These are phyloP conservation scores for Setaria viridis DNA, from an alignment of 202 grass and related monocot species.

Conservation along the genomic window DNA sequence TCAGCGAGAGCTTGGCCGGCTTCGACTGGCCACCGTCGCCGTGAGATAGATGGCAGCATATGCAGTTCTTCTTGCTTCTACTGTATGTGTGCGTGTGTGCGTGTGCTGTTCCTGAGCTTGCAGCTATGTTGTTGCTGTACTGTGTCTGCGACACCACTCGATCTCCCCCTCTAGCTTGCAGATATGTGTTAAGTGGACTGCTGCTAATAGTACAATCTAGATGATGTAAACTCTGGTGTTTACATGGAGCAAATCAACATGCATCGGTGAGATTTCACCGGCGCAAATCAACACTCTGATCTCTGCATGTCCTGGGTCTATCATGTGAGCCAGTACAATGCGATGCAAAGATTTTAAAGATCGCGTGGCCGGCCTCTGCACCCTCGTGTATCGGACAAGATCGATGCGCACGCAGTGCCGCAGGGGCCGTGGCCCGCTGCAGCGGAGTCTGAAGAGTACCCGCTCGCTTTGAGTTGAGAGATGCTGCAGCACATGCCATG, in stretches of 20 bases:
- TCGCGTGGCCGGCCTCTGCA: constrained; percentile 12
- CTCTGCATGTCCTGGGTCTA: neutral
- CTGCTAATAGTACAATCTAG: constrained; percentile 22
- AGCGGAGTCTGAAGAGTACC: constrained; percentile 1
- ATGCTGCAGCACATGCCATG: constrained; percentile 15
- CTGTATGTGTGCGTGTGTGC: neutral
- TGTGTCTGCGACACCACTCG: constrained; percentile 8
- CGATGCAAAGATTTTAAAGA: neutral
- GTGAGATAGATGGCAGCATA: constrained; percentile 26
- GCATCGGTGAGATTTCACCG: constrained; percentile 30
- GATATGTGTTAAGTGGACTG: constrained; percentile 45
- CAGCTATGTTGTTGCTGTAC: constrained; percentile 43
- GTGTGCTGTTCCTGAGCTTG: constrained; percentile 41
- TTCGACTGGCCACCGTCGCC: constrained; percentile 95
- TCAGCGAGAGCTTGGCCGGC: constrained; percentile 63
- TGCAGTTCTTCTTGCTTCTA: neutral
- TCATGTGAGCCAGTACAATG: neutral
- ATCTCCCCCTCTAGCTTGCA: constrained; percentile 41
- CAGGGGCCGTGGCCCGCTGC: constrained; percentile 16
- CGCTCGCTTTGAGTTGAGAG: neutral
- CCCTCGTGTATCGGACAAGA: constrained; percentile 16
- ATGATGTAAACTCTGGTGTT: constrained; percentile 66
- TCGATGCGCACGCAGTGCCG: constrained; percentile 20
- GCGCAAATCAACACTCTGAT: neutral
- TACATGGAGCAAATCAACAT: constrained; percentile 57